Conservation (phyloP, 2,329 filamentous ascomycete species). For the Didymella segeticola region DNA sequence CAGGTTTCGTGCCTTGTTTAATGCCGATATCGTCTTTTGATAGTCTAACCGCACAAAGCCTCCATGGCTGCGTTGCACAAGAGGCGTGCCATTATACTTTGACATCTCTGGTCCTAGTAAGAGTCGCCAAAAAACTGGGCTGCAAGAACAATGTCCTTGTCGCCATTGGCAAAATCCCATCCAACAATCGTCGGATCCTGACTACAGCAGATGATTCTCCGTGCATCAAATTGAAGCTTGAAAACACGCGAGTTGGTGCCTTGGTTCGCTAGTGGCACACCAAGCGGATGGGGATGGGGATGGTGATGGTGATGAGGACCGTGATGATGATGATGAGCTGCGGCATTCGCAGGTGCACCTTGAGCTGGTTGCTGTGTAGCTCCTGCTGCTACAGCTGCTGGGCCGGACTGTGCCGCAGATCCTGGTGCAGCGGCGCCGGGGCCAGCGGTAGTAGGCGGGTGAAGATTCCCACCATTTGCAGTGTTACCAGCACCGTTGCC, state of each 20-base stretch:
- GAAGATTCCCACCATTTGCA: constrained; percentile 14
- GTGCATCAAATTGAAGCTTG: constrained; percentile 94
- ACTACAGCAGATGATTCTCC: constrained; percentile 92
- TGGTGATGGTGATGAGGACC: constrained; percentile 42
- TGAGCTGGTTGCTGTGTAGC: constrained; percentile 20
- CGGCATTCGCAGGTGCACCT: constrained; percentile 24
- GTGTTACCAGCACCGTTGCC: constrained; percentile 22
- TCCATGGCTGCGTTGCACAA: too few relatives aligned
- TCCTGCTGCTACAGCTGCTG: constrained; percentile 14
- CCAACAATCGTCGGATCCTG: constrained; percentile 92
- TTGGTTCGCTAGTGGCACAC: constrained; percentile 38
- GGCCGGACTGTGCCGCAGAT: constrained; percentile 5
- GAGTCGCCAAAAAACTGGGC: constrained; percentile 74
- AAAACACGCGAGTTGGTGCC: constrained; percentile 73
- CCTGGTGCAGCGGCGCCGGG: constrained; percentile 8
- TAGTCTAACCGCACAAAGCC: too few relatives aligned
- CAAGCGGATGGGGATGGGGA: constrained; percentile 33
- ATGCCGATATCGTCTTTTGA: not conserved
- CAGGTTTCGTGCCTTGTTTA: not conserved
- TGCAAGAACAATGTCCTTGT: constrained; percentile 79
- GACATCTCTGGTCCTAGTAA: constrained; percentile 13
- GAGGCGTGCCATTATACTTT: not conserved
- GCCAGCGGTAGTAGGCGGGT: constrained; percentile 6
- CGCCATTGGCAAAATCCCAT: constrained; percentile 95
- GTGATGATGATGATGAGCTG: constrained; percentile 34